These are phyloP conservation scores for Cyberlindnera petersonii DNA, from an alignment of 805 yeast species.

Conservation along the genomic window DNA sequence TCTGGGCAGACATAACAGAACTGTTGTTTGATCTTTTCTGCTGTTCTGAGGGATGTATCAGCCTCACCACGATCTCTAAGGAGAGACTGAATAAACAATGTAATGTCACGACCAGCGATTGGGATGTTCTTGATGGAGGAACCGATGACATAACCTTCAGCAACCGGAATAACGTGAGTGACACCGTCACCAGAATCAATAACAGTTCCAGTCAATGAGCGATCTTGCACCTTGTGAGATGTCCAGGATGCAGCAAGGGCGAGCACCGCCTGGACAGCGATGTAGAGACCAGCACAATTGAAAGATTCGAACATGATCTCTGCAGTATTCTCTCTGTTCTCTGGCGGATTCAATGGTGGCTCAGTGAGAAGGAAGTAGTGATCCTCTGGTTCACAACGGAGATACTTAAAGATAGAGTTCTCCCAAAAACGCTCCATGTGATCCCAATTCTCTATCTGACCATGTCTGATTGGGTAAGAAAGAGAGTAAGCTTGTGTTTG, in stretches of 20 bases:
- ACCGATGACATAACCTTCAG: constrained; percentile 98
- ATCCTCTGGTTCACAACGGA: constrained; percentile 98
- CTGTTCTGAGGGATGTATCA: constrained; percentile 91
- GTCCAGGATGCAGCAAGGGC: constrained; percentile 99
- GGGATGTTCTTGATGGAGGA: constrained; percentile 97
- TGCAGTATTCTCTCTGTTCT: constrained; percentile 96
- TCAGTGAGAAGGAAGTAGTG: constrained; percentile 94
- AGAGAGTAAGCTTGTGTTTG: constrained; percentile 85
- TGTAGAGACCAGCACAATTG: constrained; percentile 97
- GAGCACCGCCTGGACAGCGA: constrained; percentile 97
- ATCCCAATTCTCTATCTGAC: constrained; percentile 99
- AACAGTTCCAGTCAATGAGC: constrained; percentile 96
- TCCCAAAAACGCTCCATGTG: constrained; percentile 99
- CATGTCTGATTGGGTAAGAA: constrained; percentile 92
- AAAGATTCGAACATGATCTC: constrained; percentile 98
- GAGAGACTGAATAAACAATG: constrained; percentile 86
- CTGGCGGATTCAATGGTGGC: constrained; percentile 99
- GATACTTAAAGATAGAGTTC: constrained; percentile 89
- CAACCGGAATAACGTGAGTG: constrained; percentile 98
- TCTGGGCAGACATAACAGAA: constrained; percentile 97
- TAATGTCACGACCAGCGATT: constrained; percentile 97
- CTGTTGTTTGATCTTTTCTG: constrained; percentile 94
- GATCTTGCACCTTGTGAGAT: constrained; percentile 87
- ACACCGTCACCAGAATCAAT: constrained; percentile 99
- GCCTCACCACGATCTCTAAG: constrained; percentile 96